These are phyloP conservation scores for Pichia sp. DNA, from an alignment of 1,139 yeast species.

Conservation along the genomic window DNA sequence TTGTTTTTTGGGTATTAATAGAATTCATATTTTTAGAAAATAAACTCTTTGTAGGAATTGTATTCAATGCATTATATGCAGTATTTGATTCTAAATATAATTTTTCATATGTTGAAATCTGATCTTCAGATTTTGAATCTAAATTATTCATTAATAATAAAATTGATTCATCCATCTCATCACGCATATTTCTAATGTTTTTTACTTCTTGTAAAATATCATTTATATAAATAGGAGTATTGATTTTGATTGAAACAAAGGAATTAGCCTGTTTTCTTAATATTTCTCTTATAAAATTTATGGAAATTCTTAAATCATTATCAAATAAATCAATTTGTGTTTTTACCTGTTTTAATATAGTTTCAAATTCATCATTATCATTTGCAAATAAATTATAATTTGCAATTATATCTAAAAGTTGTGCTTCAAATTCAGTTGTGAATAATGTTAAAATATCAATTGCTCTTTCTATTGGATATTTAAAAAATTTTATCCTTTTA, in stretches of 20 bases:
- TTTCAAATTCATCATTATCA: constrained; percentile 32
- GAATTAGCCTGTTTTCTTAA: constrained; percentile 70
- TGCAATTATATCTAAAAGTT: constrained; percentile 28
- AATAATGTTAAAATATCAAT: constrained; percentile 60
- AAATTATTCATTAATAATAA: constrained; percentile 26
- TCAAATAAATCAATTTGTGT: constrained; percentile 43
- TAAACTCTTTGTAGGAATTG: constrained; percentile 14
- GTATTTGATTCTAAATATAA: constrained; percentile 29
- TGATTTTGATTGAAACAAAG: constrained; percentile 58
- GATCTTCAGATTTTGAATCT: constrained; percentile 28
- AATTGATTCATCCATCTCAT: constrained; percentile 30
- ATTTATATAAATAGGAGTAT: constrained; percentile 38
- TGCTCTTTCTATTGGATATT: constrained; percentile 64
- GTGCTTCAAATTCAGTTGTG: constrained; percentile 38
- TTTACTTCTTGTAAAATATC: constrained; percentile 42
- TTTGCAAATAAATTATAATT: constrained; percentile 33
- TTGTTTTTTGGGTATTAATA: constrained; percentile 24
- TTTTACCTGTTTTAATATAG: constrained; percentile 23
- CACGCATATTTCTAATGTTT: constrained; percentile 49
- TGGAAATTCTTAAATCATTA: constrained; percentile 47
- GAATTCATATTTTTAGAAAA: constrained; percentile 14
- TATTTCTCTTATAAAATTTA: constrained; percentile 61
- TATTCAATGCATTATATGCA: constrained; percentile 38
- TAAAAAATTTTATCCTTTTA: constrained; percentile 51
- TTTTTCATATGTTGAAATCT: constrained; percentile 2